These are phyloP conservation scores for Fusarium cicatricum DNA, from an alignment of 2,329 filamentous ascomycete species.

Conservation along the genomic window DNA sequence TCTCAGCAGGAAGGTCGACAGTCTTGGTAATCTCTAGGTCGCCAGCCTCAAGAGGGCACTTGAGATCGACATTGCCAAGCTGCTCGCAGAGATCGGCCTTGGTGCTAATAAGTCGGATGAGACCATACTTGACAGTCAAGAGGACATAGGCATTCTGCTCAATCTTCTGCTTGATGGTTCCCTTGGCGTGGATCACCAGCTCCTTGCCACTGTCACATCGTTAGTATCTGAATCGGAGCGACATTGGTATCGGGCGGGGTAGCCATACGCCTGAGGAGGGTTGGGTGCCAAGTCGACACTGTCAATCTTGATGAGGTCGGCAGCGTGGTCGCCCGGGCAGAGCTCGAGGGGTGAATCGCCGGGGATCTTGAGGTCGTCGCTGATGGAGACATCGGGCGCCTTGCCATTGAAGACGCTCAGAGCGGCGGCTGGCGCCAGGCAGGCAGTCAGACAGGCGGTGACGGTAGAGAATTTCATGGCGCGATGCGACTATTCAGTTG, in stretches of 20 bases:
- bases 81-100: constrained; percentile 88
- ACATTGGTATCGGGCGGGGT: constrained; percentile 13
- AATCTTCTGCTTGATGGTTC: constrained; percentile 76
- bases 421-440: constrained; percentile 56
- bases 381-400: constrained; percentile 51
- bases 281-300: constrained; percentile 85
- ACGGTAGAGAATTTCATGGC: constrained; percentile 51
- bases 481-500: background rate
- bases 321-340: constrained; percentile 71
- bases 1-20: constrained; percentile 84
- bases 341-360: constrained; percentile 87
- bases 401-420: constrained; percentile 52
- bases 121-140: constrained; percentile 89
- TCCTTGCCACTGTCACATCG: constrained; percentile 69
- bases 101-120: constrained; percentile 87
- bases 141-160: constrained; percentile 82
- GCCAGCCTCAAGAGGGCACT: constrained; percentile 88
- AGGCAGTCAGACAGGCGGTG: constrained; percentile 56
- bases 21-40: constrained; percentile 77
- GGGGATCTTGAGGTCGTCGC: constrained; percentile 71
- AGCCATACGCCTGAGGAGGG: constrained; percentile 82
- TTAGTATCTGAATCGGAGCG: constrained; percentile 35
- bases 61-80: constrained; percentile 84
- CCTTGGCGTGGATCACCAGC: constrained; percentile 80
- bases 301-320: constrained; percentile 79